Percentiles rank a stretch among this genome's conserved stretches.
Conservation (phyloP, 164 flowering plant genomes). For the Magnolia sinica region DNA sequence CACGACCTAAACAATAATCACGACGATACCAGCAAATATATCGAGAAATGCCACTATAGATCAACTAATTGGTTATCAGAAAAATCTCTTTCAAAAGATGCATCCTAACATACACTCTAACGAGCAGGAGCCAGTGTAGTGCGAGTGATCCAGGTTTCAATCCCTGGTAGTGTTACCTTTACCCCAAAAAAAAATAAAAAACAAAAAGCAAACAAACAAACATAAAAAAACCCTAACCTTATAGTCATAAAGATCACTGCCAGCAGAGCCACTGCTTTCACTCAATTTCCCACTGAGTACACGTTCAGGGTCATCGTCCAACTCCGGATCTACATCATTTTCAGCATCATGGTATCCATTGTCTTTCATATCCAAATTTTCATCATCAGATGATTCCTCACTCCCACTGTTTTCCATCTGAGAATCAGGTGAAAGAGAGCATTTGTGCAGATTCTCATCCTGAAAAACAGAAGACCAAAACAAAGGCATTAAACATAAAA, state of each 20-base stretch:
- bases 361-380: conserved; percentile 54
- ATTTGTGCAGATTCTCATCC: conserved; percentile 78
- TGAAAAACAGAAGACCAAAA: conserved; percentile 20
- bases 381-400: conserved; percentile 85
- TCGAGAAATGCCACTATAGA: neutral
- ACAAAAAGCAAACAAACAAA: too few relatives aligned
- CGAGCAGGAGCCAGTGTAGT: too few relatives aligned
- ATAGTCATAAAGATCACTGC: conserved; percentile 86
- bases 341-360: conserved; percentile 90
- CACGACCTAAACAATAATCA: too few relatives aligned
- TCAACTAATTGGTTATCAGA: neutral
- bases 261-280: conserved; percentile 83
- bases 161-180: neutral
- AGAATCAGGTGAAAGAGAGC: conserved; percentile 87
- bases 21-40: too few relatives aligned
- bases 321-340: conserved; percentile 74
- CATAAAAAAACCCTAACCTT: conserved; percentile 40
- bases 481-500: neutral
- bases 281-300: conserved; percentile 81
- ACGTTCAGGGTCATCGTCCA: conserved; percentile 74
- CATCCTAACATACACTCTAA: too few relatives aligned
- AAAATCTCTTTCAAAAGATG: neutral
- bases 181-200: too few relatives aligned
- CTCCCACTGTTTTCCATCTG: conserved; percentile 73
- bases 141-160: too few relatives aligned